These are phyloP conservation scores for Theobroma cacao DNA, from an alignment of 345 rosid genomes.

Conservation along the genomic window DNA sequence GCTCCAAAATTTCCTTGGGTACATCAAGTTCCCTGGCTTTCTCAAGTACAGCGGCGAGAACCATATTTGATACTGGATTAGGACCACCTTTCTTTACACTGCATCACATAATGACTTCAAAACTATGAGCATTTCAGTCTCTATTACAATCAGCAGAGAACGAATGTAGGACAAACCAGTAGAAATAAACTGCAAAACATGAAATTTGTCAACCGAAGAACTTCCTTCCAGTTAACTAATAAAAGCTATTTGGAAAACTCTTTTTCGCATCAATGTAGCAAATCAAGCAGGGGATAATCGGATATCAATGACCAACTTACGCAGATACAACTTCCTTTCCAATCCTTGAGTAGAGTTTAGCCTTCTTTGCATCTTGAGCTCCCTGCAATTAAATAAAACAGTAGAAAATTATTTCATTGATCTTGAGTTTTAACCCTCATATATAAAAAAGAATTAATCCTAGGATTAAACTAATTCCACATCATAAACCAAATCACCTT, in stretches of 20 bases:
- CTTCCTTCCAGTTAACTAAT: neutral
- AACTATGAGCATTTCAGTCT: neutral
- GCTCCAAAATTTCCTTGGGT: conserved; percentile 92
- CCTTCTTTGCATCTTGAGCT: conserved; percentile 87
- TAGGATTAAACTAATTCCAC: neutral
- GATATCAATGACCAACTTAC: conserved; percentile 56
- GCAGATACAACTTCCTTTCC: conserved; percentile 94
- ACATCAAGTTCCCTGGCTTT: conserved; percentile 88
- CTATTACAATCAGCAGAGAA: neutral
- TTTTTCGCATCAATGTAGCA: neutral
- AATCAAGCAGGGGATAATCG: neutral
- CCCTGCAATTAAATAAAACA: conserved; percentile 48
- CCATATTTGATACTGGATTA: conserved; percentile 68
- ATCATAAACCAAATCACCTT: neutral
- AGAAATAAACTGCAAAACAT: neutral
- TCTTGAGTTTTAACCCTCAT: neutral
- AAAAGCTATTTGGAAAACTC: neutral
- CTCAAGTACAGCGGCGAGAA: conserved; percentile 75
- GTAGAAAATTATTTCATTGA: neutral
- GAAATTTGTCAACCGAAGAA: neutral
- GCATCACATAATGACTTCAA: too few relatives aligned
- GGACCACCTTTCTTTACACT: conserved; percentile 92
- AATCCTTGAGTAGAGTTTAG: conserved; percentile 65
- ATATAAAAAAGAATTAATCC: neutral
- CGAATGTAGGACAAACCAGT: neutral